Base-by-base conservation (phyloP, 768 basidiomycete species). In the Macrolepiota dolichaula region DNA sequence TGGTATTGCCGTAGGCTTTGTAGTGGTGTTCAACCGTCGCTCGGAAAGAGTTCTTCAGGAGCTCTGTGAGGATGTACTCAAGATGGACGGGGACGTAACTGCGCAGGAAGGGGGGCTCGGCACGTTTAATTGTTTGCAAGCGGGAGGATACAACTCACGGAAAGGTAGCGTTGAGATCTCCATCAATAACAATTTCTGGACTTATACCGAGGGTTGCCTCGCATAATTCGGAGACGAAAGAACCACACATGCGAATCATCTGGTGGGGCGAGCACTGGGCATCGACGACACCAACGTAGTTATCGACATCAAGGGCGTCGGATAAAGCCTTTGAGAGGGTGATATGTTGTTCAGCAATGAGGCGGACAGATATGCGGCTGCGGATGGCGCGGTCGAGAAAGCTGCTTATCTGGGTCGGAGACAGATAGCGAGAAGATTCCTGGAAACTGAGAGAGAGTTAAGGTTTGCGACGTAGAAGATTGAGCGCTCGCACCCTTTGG, bases 301-400 rank as follows among this genome's bases (percentile, higher is more conserved):
- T 77, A 17, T 75, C 68, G 36, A 71, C 66, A 15, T 67, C 63
- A 25, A 69, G 65, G 27, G 78, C 75, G 37, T 77, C 73, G 50
- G 80, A 75, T 61, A 93, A 70, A 1, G 86, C 87, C 59, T 84
- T 85, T 1, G 93, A 90, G 46, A 96, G 79, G 9, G 91, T 86
- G 38, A 96, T 91, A 70, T 96, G 94, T 67, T 96, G 94, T 71
- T 96, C 94, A 40, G 92, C 94, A 62, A 95, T 91, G 59, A 96
- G 77, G 36, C 94, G 87, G 29, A 95, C 85, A 40, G 91, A 92
- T 59, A 95, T 93, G 58, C 94, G 88, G 68, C 86, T 94, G 27
- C 87, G 86, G 66, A 96, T 94, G 42, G 91, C 87, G 46, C 86
- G 85, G 70, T 96, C 90, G 25, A 96, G 76, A 69, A 96, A 96